Percentiles rank a stretch among this genome's conserved stretches.
Evolutionary conservation across 768 basidiomycete species (phyloP).

Genomic region (Guyanaporus albipodus): DNA sequence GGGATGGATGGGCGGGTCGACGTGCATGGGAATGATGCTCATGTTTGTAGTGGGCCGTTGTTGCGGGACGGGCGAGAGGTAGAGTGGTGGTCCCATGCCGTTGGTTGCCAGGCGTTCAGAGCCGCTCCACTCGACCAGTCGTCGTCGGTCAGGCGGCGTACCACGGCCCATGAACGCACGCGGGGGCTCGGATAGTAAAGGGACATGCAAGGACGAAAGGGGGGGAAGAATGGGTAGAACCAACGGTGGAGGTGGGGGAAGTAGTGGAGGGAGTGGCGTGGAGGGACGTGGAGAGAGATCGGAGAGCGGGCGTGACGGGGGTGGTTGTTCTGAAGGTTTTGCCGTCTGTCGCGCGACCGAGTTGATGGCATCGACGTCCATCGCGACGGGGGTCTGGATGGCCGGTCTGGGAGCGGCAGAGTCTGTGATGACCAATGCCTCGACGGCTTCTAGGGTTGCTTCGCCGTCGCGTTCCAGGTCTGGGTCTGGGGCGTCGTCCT

Average conservation of each 20-base stretch:
- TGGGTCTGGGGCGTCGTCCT: constrained; percentile 18
- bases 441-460: constrained; percentile 11
- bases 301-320: not conserved
- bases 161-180: constrained; percentile 35
- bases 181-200: constrained; percentile 29
- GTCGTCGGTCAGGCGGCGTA: constrained; percentile 29
- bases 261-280: constrained; percentile 2
- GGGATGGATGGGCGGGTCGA: constrained; percentile 13
- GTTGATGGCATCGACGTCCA: constrained; percentile 3
- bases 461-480: constrained; percentile 17
- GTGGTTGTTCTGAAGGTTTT: not conserved
- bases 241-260: constrained; percentile 4
- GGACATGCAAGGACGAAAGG: constrained; percentile 31
- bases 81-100: constrained; percentile 25
- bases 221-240: constrained; percentile 15
- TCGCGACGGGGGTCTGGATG: not conserved
- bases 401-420: not conserved
- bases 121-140: constrained; percentile 29
- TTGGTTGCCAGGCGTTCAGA: constrained; percentile 15
- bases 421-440: constrained; percentile 10
- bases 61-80: constrained; percentile 24
- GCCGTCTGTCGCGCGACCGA: not conserved
- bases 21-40: constrained; percentile 21
- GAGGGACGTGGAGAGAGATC: constrained; percentile 3
- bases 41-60: constrained; percentile 10